Conservation (phyloP, 2,329 filamentous ascomycete species). For the Pyrenophora teres region DNA sequence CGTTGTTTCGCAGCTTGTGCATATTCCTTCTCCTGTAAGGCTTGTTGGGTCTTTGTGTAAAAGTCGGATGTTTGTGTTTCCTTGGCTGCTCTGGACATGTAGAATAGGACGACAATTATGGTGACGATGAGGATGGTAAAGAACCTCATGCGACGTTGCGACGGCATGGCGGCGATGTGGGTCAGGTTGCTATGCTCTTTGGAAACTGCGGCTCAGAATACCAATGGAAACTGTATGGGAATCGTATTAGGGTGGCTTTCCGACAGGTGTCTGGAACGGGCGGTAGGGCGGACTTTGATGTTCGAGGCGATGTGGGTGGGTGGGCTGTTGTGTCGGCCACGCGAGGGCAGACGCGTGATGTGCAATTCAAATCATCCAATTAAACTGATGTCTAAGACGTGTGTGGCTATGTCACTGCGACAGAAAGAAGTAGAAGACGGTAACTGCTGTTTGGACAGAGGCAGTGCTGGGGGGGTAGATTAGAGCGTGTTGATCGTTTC, state of each 20-base stretch:
- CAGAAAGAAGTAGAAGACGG: background rate
- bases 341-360: constrained; percentile 1
- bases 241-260: too few relatives aligned
- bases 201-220: background rate
- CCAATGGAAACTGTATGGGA: background rate
- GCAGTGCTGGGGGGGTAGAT: background rate
- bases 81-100: constrained; percentile 69
- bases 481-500: constrained; percentile 6
- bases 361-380: background rate
- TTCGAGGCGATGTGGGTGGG: background rate
- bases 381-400: background rate
- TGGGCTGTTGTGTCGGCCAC: constrained; percentile 2
- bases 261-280: too few relatives aligned
- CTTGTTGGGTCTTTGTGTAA: constrained; percentile 63
- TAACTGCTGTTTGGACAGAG: background rate
- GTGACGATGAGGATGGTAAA: constrained; percentile 68
- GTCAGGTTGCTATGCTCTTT: background rate
- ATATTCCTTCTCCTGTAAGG: constrained; percentile 48
- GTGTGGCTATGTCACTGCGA: background rate
- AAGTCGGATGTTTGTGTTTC: constrained; percentile 59
- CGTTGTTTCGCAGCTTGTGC: constrained; percentile 50
- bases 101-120: constrained; percentile 69
- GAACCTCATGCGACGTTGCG: constrained; percentile 67
- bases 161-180: constrained; percentile 37
- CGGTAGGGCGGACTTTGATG: background rate